Conservation (phyloP, 768 basidiomycete species). For the Mycena vulgaris region DNA sequence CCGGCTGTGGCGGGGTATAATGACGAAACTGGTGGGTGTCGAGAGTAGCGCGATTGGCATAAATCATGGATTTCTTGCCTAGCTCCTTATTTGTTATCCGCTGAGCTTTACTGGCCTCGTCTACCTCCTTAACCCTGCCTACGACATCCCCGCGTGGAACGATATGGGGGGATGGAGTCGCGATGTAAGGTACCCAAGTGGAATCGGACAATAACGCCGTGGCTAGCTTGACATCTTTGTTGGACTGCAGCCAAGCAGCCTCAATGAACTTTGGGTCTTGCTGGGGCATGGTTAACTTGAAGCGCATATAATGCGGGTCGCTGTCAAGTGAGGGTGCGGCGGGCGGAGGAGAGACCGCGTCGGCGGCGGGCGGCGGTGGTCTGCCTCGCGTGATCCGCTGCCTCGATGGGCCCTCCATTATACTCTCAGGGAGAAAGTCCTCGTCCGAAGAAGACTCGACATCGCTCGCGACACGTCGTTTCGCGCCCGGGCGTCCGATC, state of each 20-base stretch:
- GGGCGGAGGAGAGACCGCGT: constrained; percentile 49
- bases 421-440: constrained; percentile 72
- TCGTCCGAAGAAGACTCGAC: constrained; percentile 75
- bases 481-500: constrained; percentile 66
- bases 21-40: constrained; percentile 56
- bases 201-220: constrained; percentile 71
- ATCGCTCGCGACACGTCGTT: constrained; percentile 57
- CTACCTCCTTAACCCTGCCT: constrained; percentile 80
- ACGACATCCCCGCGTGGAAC: constrained; percentile 53
- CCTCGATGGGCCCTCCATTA: constrained; percentile 60
- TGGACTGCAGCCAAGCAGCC: constrained; percentile 78
- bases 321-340: constrained; percentile 31
- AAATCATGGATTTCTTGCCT: constrained; percentile 88
- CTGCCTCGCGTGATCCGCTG: constrained; percentile 71
- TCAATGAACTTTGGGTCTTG: constrained; percentile 61
- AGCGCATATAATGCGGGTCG: constrained; percentile 67
- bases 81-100: constrained; percentile 79
- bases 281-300: constrained; percentile 74
- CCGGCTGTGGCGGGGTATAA: constrained; percentile 49
- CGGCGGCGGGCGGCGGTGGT: constrained; percentile 35
- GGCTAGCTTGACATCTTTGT: constrained; percentile 74
- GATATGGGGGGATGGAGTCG: constrained; percentile 20
- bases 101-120: constrained; percentile 79
- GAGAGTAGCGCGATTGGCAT: constrained; percentile 75
- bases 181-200: constrained; percentile 60